phyloP scores from a whole-genome alignment of 108 stramenopile genomes.

The Fistulifera pelliculosa region DNA sequence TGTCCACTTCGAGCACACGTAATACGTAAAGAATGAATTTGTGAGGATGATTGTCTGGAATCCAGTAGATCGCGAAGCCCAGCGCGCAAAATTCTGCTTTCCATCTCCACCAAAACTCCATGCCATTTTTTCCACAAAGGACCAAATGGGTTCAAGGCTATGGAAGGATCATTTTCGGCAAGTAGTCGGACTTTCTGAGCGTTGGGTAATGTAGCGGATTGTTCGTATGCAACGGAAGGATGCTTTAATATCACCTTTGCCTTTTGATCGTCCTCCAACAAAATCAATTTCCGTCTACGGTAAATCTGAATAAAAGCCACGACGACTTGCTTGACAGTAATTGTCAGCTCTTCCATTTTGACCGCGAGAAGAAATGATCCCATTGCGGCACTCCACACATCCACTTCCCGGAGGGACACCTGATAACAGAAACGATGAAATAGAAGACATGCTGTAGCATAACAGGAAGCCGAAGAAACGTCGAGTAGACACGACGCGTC shows the following conservation, averaged over 20 bases:
- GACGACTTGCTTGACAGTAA: slow-evolving; percentile 34
- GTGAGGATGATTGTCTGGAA: slow-evolving; percentile 72
- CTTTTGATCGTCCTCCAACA: too few relatives aligned
- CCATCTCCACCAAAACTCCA: slow-evolving; percentile 28
- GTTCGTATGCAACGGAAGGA: not conserved
- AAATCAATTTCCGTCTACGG: slow-evolving; percentile 35
- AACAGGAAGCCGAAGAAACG: slow-evolving; percentile 16
- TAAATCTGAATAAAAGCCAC: slow-evolving; percentile 51
- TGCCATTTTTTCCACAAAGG: slow-evolving; percentile 66
- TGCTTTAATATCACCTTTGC: slow-evolving; percentile 1
- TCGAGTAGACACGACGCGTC: slow-evolving; percentile 16
- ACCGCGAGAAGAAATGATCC: slow-evolving; percentile 47
- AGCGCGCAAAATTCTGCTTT: slow-evolving; percentile 52
- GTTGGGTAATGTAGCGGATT: not conserved
- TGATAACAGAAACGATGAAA: slow-evolving; percentile 67
- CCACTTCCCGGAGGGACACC: slow-evolving; percentile 31
- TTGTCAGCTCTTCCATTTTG: slow-evolving; percentile 61
- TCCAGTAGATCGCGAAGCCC: slow-evolving; percentile 81
- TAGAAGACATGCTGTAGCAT: slow-evolving; percentile 26
- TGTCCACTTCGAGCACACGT: not conserved
- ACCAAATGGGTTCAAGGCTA: slow-evolving; percentile 13
- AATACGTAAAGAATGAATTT: slow-evolving; percentile 59
- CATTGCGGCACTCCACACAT: slow-evolving; percentile 71
- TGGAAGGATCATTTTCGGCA: too few relatives aligned
- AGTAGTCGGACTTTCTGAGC: not conserved